Percentiles rank a stretch among this genome's conserved stretches.
phyloP scores from a whole-genome alignment of 2,329 filamentous ascomycete species.

The Pyrenochaeta sp. region DNA sequence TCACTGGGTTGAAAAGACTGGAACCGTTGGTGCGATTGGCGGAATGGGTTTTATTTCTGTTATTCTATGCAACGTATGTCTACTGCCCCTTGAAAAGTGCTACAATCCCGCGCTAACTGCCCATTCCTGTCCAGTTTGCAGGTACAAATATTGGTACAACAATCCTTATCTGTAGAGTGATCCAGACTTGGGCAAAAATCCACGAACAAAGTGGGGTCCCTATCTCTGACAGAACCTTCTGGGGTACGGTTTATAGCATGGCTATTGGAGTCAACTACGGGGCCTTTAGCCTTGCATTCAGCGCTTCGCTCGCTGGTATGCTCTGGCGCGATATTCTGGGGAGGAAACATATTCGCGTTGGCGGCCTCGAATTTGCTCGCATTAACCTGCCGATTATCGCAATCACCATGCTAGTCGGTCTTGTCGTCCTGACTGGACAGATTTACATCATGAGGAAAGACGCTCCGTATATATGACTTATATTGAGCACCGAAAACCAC shows the following conservation, averaged over 20 bases:
- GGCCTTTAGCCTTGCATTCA: constrained; percentile 76
- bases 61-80: constrained; percentile 74
- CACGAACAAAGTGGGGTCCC: constrained; percentile 56
- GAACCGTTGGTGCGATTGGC: constrained; percentile 72
- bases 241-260: constrained; percentile 79
- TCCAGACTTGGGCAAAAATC: constrained; percentile 73
- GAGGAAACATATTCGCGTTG: constrained; percentile 73
- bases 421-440: constrained; percentile 68
- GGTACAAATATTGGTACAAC: constrained; percentile 81
- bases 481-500: no score
- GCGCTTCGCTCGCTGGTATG: constrained; percentile 74
- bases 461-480: constrained; percentile 8
- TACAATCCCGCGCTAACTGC: background rate
- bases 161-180: constrained; percentile 74
- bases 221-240: constrained; percentile 73
- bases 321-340: constrained; percentile 76
- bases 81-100: background rate
- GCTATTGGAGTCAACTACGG: constrained; percentile 78
- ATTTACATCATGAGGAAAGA: constrained; percentile 65
- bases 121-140: constrained; percentile 65
- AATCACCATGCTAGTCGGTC: constrained; percentile 72
- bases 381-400: constrained; percentile 76
- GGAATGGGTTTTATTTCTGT: constrained; percentile 79
- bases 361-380: constrained; percentile 70
- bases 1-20: constrained; percentile 74